These are phyloP conservation scores for Castanea sativa DNA, from an alignment of 306 rosid species.

Conservation along the genomic window DNA sequence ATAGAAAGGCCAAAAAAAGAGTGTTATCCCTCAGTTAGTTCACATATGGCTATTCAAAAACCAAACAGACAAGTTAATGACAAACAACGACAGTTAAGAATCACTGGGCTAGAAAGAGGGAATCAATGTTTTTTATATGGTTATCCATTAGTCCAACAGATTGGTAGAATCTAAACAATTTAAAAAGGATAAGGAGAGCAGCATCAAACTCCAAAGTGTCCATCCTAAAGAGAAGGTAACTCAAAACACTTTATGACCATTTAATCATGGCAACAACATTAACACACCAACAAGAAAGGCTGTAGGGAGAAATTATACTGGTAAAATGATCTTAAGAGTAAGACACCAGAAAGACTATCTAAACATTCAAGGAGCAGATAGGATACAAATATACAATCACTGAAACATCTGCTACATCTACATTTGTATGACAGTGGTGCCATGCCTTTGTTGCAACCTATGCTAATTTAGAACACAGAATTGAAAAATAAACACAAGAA, in stretches of 20 bases:
- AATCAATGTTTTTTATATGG: no score
- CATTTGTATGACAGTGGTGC: not conserved
- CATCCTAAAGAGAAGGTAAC: no score
- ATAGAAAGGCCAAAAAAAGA: not conserved
- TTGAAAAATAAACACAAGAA: not conserved
- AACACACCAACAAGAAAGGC: not conserved
- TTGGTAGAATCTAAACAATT: no score
- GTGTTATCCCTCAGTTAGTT: no score
- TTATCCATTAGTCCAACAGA: no score
- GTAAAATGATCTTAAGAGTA: not conserved
- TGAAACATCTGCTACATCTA: not conserved
- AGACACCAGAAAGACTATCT: not conserved
- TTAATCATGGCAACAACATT: not conserved
- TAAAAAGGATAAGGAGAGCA: no score
- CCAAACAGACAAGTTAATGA: not conserved
- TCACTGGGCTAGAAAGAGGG: no score
- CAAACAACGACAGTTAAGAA: no score
- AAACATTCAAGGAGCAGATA: not conserved
- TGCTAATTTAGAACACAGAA: not conserved
- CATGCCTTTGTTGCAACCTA: not conserved
- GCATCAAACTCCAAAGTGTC: no score
- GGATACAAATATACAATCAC: not conserved
- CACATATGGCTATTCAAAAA: not conserved
- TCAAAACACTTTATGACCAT: not conserved
- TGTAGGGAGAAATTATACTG: not conserved